These are phyloP conservation scores for Lichenothelia convexa DNA, from an alignment of 495 filamentous ascomycete species.

Conservation along the genomic window DNA sequence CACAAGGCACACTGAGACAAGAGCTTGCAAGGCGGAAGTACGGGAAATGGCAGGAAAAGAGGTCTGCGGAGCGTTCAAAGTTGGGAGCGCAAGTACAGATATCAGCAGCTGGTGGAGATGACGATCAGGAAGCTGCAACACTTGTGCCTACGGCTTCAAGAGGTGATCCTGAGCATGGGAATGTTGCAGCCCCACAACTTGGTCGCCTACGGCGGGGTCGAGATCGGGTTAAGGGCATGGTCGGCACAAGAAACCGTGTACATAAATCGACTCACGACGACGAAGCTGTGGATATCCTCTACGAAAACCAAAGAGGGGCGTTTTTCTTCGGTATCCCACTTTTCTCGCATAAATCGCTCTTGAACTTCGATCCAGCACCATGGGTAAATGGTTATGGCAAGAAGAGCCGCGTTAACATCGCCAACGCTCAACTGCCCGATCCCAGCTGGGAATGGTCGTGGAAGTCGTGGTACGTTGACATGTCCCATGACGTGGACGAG, in stretches of 20 bases:
- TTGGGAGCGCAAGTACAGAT: not conserved
- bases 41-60: constrained; percentile 39
- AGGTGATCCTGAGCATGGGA: not conserved
- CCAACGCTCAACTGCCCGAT: constrained; percentile 82
- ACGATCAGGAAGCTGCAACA: not conserved
- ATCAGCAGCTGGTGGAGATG: not conserved
- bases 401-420: constrained; percentile 65
- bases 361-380: constrained; percentile 66
- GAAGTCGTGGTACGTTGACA: constrained; percentile 87
- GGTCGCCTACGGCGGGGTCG: constrained; percentile 9
- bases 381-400: constrained; percentile 67
- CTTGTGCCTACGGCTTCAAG: not conserved
- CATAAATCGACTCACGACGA: constrained; percentile 8
- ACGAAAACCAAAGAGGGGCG: constrained; percentile 52
- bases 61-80: not conserved
- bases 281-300: constrained; percentile 64
- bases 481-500: constrained; percentile 70
- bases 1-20: constrained; percentile 23
- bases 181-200: too few relatives aligned
- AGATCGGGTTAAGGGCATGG: constrained; percentile 1
- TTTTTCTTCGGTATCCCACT: constrained; percentile 80
- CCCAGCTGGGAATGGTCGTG: constrained; percentile 95
- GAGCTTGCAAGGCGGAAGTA: constrained; percentile 39
- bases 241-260: constrained; percentile 1
- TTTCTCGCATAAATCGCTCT: constrained; percentile 70